Evolutionary conservation across 1,284 basidiomycete species (phyloP).

Genomic region (Schizophyllum commune): DNA sequence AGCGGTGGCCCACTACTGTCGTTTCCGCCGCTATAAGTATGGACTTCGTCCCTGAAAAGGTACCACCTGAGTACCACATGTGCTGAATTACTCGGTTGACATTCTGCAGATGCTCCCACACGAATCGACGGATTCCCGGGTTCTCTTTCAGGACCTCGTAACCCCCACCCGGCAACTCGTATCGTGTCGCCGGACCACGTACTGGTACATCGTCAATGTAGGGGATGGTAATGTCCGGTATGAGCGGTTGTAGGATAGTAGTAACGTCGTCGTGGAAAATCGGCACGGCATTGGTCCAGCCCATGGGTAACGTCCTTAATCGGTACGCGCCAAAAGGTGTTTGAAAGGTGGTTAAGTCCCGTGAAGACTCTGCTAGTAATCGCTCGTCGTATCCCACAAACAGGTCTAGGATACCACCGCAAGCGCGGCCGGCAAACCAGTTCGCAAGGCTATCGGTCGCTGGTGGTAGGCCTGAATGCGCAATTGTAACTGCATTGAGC

Average conservation of each 20-base stretch:
- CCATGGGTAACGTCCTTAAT: slow-evolving; percentile 21
- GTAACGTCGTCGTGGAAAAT: slow-evolving; percentile 23
- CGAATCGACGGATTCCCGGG: slow-evolving; percentile 15
- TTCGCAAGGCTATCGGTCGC: slow-evolving; percentile 16
- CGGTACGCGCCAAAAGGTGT: slow-evolving; percentile 18
- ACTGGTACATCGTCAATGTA: slow-evolving; percentile 21
- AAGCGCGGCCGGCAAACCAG: slow-evolving; percentile 14
- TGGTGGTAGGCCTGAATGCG: slow-evolving; percentile 20
- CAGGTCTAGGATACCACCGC: slow-evolving; percentile 17
- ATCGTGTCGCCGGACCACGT: slow-evolving; percentile 16
- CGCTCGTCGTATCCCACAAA: slow-evolving; percentile 20
- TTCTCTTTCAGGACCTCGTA: slow-evolving; percentile 18
- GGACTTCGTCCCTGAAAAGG: slow-evolving; percentile 20
- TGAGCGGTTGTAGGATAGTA: slow-evolving; percentile 21
- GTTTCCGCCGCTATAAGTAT: slow-evolving; percentile 14
- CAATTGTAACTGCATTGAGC: slow-evolving; percentile 25
- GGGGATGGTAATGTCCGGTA: slow-evolving; percentile 14
- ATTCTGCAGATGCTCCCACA: slow-evolving; percentile 20
- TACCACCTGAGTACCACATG: slow-evolving; percentile 18
- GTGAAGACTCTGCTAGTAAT: slow-evolving; percentile 11
- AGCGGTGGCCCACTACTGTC: slow-evolving; percentile 19
- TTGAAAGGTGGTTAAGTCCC: slow-evolving; percentile 21
- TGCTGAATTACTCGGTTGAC: slow-evolving; percentile 20
- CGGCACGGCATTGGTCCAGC: slow-evolving; percentile 24
- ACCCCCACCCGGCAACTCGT: slow-evolving; percentile 12